phyloP scores from a whole-genome alignment of 2,329 filamentous ascomycete species.

The Microsporum audouinii region DNA sequence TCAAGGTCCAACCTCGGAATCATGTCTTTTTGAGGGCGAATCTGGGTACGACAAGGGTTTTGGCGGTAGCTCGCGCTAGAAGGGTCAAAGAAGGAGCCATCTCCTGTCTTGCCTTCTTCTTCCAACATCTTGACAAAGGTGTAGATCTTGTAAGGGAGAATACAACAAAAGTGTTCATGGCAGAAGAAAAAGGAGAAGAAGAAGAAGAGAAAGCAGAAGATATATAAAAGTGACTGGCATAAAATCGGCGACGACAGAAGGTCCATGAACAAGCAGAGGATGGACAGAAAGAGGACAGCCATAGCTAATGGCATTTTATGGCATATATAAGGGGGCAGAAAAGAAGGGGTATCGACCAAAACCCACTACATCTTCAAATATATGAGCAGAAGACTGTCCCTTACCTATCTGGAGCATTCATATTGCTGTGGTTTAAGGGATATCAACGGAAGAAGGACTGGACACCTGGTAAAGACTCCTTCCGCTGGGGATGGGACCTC shows the following conservation, averaged over 20 bases:
- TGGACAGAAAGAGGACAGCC: neutral
- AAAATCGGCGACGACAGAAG: neutral
- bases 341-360: too few relatives aligned
- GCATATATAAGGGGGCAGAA: too few relatives aligned
- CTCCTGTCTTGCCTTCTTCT: neutral
- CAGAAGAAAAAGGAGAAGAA: too few relatives aligned
- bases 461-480: neutral
- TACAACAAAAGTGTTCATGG: neutral
- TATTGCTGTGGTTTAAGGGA: constrained; percentile 17
- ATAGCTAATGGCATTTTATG: neutral
- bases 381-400: constrained; percentile 13
- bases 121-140: neutral
- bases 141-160: neutral
- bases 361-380: too few relatives aligned
- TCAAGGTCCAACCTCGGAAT: constrained; percentile 10
- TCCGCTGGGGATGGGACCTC: neutral
- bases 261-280: neutral
- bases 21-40: constrained; percentile 12
- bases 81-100: constrained; percentile 11
- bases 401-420: constrained; percentile 47
- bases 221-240: neutral
- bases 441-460: neutral
- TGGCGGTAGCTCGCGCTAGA: constrained; percentile 14
- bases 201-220: too few relatives aligned
- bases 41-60: constrained; percentile 13